Evolutionary conservation across 768 basidiomycete species (phyloP), one percentile per base, ranked within the genome.

Genomic region (Podaxis sp.): DNA sequence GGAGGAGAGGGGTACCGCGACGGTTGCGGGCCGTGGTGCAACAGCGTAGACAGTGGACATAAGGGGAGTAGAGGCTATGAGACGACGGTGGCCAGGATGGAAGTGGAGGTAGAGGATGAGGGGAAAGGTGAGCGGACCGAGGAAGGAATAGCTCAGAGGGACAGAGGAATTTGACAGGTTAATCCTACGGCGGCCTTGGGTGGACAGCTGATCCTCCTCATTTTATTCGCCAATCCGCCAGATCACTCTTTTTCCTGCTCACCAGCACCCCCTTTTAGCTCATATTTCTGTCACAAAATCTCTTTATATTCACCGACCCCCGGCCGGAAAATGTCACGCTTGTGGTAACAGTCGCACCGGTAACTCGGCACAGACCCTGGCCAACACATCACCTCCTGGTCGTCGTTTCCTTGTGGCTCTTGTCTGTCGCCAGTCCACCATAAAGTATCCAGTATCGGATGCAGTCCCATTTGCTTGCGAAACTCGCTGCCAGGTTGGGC

Each of bases 21-120:
- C 65, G 67, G 74, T 69, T 62, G 72, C 67, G 41, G 78, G 76
- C 50, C 77, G 73, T 12, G 77, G 74, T 36, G 77, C 75, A 51
- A 76, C 71, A 48, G 77, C 69, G 61, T 77, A 76, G 61, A 78
- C 71, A 54, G 76, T 70, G 58, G 77, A 72, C 74, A 78, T 77
- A 68, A 61, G 67, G 66, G 65, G 60, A 62, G 69, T 62, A 55
- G 68, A 53, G 69, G 63, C 58, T 64, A 62, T 8, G 62, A 37
- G 36, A 38, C 44, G 50, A 56, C 63, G 58, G 60, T 64, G 66
- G 57, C 66, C 58, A 56, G 65, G 60, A 68, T 59, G 57, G 66
- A 64, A 64, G 33, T 53, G 53, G 66, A 65, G 66, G 67, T 13
- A 68, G 68, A 66, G 62, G 66, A 65, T 66, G 59, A 66, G 66